These are phyloP conservation scores for Cantharellus anzutake DNA, from an alignment of 768 basidiomycete genomes.

Conservation along the genomic window DNA sequence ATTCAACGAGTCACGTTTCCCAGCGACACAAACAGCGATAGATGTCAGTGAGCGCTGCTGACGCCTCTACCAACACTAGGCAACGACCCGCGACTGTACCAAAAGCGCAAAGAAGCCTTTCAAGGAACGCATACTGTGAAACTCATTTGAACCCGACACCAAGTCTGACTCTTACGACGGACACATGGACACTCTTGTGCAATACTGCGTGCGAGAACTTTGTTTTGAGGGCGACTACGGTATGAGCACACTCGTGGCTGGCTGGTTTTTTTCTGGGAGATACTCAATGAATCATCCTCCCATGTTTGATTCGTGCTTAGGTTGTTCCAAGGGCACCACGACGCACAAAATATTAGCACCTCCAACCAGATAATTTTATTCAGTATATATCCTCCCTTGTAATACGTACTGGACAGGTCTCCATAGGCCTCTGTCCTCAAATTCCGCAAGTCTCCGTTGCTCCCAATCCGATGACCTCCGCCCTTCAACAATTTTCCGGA, in stretches of 20 bases:
- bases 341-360: constrained; percentile 13
- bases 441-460: constrained; percentile 53
- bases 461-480: too few species aligned
- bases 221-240: constrained; percentile 84
- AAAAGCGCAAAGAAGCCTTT: too few species aligned
- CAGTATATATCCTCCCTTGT: constrained; percentile 71
- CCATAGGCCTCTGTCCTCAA: constrained; percentile 46
- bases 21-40: too few species aligned
- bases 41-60: too few species aligned
- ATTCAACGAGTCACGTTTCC: too few species aligned
- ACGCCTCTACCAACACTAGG: too few species aligned
- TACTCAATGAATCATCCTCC: too few species aligned
- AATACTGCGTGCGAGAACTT: constrained; percentile 68
- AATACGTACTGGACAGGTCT: constrained; percentile 51
- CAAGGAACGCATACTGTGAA: too few species aligned
- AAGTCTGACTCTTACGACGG: not conserved
- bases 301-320: constrained; percentile 23
- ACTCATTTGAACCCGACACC: too few species aligned
- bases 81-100: too few species aligned
- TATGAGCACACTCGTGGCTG: too few species aligned
- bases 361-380: constrained; percentile 45
- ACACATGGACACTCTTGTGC: constrained; percentile 67
- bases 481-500: constrained; percentile 54
- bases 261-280: too few species aligned
- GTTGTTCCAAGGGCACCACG: constrained; percentile 53